Conservation (phyloP, 1,139 yeast species). For the Saccharomyces hybrid region DNA sequence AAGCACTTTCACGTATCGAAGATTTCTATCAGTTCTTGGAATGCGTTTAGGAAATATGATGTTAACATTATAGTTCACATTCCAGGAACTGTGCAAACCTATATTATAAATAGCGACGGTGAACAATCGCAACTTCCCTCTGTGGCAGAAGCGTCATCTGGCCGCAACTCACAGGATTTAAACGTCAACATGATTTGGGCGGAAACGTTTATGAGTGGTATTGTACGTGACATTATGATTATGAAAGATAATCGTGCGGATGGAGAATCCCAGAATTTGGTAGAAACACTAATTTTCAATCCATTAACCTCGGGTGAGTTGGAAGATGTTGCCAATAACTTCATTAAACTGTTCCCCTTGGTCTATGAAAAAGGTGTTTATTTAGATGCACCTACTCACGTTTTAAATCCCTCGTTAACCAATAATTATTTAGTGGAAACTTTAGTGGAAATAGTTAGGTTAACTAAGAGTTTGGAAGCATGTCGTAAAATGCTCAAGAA, state of each 20-base stretch:
- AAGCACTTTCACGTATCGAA: conserved; percentile 71
- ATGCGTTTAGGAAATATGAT: conserved; percentile 71
- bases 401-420: conserved; percentile 50
- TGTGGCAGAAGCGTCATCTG: background rate
- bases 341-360: conserved; percentile 49
- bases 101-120: conserved; percentile 48
- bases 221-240: conserved; percentile 66
- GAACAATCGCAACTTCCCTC: conserved; percentile 31
- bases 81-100: conserved; percentile 79
- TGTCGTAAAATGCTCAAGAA: conserved; percentile 52
- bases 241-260: conserved; percentile 65
- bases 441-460: conserved; percentile 56
- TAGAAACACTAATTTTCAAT: conserved; percentile 54
- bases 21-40: conserved; percentile 60
- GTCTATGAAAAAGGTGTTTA: conserved; percentile 58
- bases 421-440: conserved; percentile 82
- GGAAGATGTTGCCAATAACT: conserved; percentile 32
- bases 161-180: conserved; percentile 12
- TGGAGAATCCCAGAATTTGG: conserved; percentile 51
- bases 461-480: conserved; percentile 60
- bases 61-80: conserved; percentile 66
- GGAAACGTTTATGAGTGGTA: conserved; percentile 74
- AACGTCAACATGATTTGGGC: conserved; percentile 52
- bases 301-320: conserved; percentile 51
- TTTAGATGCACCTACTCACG: conserved; percentile 54